Conservation (phyloP, 1,139 yeast genomes). For the Saccharomyces hybrid region DNA sequence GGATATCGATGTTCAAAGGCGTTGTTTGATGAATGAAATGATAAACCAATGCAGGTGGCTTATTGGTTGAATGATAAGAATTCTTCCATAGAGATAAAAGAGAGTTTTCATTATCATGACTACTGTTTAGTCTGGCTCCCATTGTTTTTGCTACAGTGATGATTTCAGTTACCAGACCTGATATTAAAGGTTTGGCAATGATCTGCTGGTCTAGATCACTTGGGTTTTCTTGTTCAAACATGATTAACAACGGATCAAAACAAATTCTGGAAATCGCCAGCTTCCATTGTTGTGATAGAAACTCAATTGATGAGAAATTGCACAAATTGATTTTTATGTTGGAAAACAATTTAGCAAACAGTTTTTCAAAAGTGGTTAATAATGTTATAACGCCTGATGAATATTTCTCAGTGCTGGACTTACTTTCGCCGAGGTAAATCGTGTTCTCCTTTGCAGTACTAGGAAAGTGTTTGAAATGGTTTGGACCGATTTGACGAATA, state of each 20-base stretch:
- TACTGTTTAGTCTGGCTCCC: constrained; percentile 45
- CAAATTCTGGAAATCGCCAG: constrained; percentile 71
- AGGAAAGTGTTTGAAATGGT: constrained; percentile 29
- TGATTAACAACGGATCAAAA: constrained; percentile 63
- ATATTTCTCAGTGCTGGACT: constrained; percentile 16
- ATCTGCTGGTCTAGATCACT: constrained; percentile 52
- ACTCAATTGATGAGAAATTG: constrained; percentile 44
- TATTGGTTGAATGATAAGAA: constrained; percentile 27
- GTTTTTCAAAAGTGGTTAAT: constrained; percentile 24
- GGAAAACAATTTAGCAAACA: constrained; percentile 28
- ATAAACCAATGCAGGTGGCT: constrained; percentile 24
- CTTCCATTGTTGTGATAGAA: constrained; percentile 75
- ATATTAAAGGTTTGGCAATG: constrained; percentile 73
- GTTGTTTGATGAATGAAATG: constrained; percentile 24
- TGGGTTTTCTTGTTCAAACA: constrained; percentile 66
- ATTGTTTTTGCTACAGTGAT: constrained; percentile 66
- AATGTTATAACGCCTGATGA: constrained; percentile 18
- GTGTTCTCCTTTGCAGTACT: constrained; percentile 14
- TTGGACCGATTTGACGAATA: constrained; percentile 37
- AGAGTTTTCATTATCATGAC: constrained; percentile 43
- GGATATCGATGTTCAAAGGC: constrained; percentile 55
- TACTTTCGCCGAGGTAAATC: constrained; percentile 22
- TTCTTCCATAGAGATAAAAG: constrained; percentile 48
- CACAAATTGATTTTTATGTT: constrained; percentile 33
- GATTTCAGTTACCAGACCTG: constrained; percentile 71